Conservation (phyloP, 2,329 filamentous ascomycete species). For the Penicillium hordei region DNA sequence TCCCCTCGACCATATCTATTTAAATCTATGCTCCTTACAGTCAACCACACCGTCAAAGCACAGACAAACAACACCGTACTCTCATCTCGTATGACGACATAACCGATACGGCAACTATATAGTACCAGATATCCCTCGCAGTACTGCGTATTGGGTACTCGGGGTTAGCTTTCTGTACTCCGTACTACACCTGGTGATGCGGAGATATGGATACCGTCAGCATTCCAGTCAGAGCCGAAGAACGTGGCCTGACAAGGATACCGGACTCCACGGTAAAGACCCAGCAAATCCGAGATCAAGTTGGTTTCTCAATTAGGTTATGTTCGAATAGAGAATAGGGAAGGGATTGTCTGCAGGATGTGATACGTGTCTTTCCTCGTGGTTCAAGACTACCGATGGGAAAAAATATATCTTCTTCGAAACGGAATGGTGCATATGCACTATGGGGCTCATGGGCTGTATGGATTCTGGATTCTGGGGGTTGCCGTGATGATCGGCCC, state of each 20-base stretch:
- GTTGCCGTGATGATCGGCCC: constrained; percentile 1
- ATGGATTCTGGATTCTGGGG: constrained; percentile 5
- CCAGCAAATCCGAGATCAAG: constrained; percentile 2
- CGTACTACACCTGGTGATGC: neutral
- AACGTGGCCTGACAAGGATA: constrained; percentile 4
- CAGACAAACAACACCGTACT: neutral
- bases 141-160: neutral
- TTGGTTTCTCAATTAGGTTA: neutral
- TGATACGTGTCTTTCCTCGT: neutral
- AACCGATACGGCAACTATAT: neutral
- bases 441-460: neutral
- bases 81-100: neutral
- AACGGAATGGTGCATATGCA: neutral
- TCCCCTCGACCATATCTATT: neutral
- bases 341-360: neutral
- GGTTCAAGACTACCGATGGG: neutral
- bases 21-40: neutral
- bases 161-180: neutral
- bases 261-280: neutral
- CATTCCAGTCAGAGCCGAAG: constrained; percentile 4
- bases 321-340: neutral
- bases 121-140: neutral
- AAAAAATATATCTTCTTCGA: neutral
- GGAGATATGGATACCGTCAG: neutral
- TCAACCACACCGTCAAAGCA: constrained; percentile 1